Percentiles rank a stretch among this genome's conserved stretches.
Evolutionary conservation across 768 basidiomycete species (phyloP).

Genomic region (Gymnopilus dilepis): DNA sequence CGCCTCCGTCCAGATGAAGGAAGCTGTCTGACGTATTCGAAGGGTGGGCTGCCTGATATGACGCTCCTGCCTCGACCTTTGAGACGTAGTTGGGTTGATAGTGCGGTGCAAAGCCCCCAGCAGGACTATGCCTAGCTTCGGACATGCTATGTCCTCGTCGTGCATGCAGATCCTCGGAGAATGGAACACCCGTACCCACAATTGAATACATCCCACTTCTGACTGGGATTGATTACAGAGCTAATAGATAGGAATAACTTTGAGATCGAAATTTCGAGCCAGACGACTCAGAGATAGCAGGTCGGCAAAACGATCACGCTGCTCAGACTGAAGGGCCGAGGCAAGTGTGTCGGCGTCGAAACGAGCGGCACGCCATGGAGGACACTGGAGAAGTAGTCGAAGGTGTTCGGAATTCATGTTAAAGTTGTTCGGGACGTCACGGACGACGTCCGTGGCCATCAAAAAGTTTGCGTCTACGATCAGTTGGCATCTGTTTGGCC

Average conservation of each 20-base stretch:
- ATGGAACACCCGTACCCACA: background rate
- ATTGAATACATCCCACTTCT: background rate
- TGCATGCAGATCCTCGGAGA: conserved; percentile 3
- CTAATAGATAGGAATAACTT: background rate
- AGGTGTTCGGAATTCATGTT: no score
- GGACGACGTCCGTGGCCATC: background rate
- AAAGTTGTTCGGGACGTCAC: background rate
- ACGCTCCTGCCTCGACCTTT: background rate
- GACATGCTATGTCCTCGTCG: background rate
- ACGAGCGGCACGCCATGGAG: background rate
- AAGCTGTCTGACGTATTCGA: conserved; percentile 2
- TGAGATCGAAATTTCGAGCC: background rate
- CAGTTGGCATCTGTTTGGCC: conserved; percentile 5
- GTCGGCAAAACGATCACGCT: background rate
- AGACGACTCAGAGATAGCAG: background rate
- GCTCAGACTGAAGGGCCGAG: background rate
- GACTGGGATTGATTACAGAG: background rate
- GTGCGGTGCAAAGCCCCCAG: background rate
- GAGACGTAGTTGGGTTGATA: background rate
- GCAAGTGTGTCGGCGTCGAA: background rate
- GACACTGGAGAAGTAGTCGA: background rate
- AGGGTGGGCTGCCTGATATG: background rate
- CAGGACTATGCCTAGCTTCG: background rate
- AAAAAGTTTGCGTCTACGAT: background rate
- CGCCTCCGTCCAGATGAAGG: background rate